phyloP scores from a whole-genome alignment of 2,329 filamentous ascomycete species.

The Aspergillus brasiliensis region DNA sequence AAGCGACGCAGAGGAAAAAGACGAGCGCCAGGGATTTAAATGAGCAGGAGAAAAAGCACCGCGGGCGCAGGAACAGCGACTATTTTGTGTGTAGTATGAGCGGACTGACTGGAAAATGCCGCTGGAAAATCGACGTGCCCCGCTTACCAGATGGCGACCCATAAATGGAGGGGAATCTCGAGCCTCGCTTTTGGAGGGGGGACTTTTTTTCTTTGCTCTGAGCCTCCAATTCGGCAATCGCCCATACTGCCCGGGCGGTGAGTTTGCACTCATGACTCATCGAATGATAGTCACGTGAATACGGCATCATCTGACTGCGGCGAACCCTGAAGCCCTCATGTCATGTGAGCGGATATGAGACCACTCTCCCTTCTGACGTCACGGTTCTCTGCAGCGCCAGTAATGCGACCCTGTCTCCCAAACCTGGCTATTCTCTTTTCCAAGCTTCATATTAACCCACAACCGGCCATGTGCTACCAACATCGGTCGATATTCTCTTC shows the following conservation, averaged over 20 bases:
- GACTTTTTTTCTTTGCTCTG: conserved; percentile 26
- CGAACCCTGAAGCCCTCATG: conserved; percentile 17
- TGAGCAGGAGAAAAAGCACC: conserved; percentile 9
- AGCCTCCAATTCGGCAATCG: conserved; percentile 32
- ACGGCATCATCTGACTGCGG: conserved; percentile 13
- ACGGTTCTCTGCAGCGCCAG: not conserved
- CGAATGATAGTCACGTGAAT: not conserved
- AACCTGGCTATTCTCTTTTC: not conserved
- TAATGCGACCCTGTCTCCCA: not conserved
- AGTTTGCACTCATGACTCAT: conserved; percentile 13
- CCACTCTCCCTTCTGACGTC: conserved; percentile 19
- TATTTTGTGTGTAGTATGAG: conserved; percentile 17
- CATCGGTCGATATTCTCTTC: not conserved
- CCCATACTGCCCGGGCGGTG: conserved; percentile 31
- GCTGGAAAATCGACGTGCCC: conserved; percentile 41
- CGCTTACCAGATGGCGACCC: conserved; percentile 43
- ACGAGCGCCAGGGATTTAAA: conserved; percentile 10
- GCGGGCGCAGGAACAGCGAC: conserved; percentile 23
- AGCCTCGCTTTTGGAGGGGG: conserved; percentile 24
- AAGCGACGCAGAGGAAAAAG: conserved; percentile 12
- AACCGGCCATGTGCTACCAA: not conserved
- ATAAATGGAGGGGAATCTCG: conserved; percentile 33
- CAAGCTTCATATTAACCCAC: not conserved
- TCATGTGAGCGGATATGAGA: not conserved
- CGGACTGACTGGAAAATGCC: conserved; percentile 27